Conservation (phyloP, 1,284 basidiomycete genomes). For the Irpex sp. region DNA sequence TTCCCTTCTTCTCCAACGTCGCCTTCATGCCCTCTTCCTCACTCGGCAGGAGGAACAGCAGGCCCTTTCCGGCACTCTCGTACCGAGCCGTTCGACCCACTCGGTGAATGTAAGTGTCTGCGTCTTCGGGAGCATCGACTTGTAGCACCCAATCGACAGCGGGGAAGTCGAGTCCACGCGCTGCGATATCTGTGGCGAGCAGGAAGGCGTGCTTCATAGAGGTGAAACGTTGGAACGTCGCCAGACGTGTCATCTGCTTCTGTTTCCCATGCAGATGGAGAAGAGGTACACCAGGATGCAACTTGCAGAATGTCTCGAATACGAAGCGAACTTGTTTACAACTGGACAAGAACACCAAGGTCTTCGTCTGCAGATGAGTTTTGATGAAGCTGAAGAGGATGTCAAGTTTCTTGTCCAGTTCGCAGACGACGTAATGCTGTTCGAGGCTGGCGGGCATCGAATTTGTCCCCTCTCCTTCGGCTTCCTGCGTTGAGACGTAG, state of each 20-base stretch:
- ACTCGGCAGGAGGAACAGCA: conserved; percentile 84
- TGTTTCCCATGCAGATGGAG: conserved; percentile 96
- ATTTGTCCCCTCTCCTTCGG: conserved; percentile 25
- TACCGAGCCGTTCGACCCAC: conserved; percentile 96
- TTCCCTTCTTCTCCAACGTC: conserved; percentile 69
- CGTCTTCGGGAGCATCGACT: conserved; percentile 96
- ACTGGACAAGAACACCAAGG: conserved; percentile 91
- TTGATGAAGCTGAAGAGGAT: conserved; percentile 95
- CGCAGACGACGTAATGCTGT: conserved; percentile 87
- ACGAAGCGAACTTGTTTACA: conserved; percentile 98
- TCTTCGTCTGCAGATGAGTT: conserved; percentile 89
- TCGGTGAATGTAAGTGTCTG: conserved; percentile 97
- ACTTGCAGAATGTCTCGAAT: conserved; percentile 94
- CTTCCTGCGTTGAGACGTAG: conserved; percentile 65
- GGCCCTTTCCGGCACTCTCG: conserved; percentile 83
- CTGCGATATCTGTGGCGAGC: conserved; percentile 97
- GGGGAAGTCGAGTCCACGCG: conserved; percentile 96
- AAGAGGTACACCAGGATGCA: conserved; percentile 91
- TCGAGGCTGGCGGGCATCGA: conserved; percentile 73
- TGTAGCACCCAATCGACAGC: conserved; percentile 98
- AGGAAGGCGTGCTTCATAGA: conserved; percentile 77
- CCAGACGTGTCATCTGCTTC: conserved; percentile 87
- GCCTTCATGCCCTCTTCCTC: conserved; percentile 90
- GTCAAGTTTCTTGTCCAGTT: conserved; percentile 88
- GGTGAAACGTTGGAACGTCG: conserved; percentile 82